Percentiles rank a stretch among this genome's conserved stretches.
Conservation (phyloP, 2,329 filamentous ascomycete genomes). For the Botrytis aclada region DNA sequence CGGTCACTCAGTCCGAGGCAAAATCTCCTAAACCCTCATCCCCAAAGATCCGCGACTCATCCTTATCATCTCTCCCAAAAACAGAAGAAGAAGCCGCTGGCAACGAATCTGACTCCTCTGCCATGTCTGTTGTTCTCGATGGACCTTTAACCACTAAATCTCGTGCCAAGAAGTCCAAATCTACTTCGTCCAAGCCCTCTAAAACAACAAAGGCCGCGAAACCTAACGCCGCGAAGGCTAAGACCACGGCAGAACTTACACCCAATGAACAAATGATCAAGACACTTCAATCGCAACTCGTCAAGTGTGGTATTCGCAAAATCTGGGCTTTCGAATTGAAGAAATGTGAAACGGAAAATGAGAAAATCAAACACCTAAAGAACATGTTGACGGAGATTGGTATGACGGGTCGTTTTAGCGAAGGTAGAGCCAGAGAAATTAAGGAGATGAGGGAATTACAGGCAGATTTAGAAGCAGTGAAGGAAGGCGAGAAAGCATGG, state of each 20-base stretch:
- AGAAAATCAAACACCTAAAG: constrained; percentile 80
- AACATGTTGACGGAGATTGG: constrained; percentile 75
- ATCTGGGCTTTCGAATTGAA: constrained; percentile 86
- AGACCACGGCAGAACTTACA: constrained; percentile 44
- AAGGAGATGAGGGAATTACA: constrained; percentile 81
- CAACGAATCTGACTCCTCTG: constrained; percentile 50
- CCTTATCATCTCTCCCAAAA: constrained; percentile 11
- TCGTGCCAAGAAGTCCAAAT: constrained; percentile 47
- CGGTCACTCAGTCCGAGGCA: constrained; percentile 5
- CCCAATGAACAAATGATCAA: constrained; percentile 80
- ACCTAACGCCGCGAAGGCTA: constrained; percentile 40
- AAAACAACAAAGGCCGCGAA: constrained; percentile 31
- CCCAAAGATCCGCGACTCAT: constrained; percentile 20
- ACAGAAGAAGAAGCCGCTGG: constrained; percentile 34
- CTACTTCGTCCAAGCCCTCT: constrained; percentile 35
- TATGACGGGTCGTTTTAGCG: constrained; percentile 85
- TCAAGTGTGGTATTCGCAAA: constrained; percentile 90
- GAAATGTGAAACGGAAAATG: constrained; percentile 67
- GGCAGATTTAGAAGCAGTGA: constrained; percentile 79
- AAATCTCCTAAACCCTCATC: constrained; percentile 19
- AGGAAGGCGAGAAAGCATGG: constrained; percentile 78
- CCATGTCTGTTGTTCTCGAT: constrained; percentile 75
- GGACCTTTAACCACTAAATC: constrained; percentile 36
- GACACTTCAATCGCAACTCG: constrained; percentile 77
- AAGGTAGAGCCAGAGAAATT: constrained; percentile 79